phyloP scores from a whole-genome alignment of 2,329 filamentous ascomycete species.

The Malbranchea cinnamomea region DNA sequence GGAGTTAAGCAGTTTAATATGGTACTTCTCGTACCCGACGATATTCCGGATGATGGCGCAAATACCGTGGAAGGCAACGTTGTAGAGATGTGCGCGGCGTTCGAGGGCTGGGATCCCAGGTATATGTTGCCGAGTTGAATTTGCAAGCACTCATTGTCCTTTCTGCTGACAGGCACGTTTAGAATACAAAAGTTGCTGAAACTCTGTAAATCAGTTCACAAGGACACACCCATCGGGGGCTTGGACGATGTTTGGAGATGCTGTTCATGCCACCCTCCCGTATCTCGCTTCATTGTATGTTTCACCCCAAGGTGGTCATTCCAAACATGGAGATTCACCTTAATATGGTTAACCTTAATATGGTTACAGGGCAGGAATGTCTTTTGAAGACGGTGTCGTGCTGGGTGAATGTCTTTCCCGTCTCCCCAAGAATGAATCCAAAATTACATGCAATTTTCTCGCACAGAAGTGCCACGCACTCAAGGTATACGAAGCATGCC shows the following conservation, averaged over 20 bases:
- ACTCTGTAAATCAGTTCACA: slow-evolving; percentile 36
- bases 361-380: slow-evolving; percentile 40
- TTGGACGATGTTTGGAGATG: slow-evolving; percentile 48
- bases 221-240: slow-evolving; percentile 43
- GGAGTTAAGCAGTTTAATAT: slow-evolving; percentile 45
- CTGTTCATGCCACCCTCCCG: slow-evolving; percentile 49
- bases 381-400: slow-evolving; percentile 44
- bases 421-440: slow-evolving; percentile 26
- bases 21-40: slow-evolving; percentile 49
- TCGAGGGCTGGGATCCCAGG: slow-evolving; percentile 43
- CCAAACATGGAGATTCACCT: background rate
- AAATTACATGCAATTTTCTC: slow-evolving; percentile 13
- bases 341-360: slow-evolving; percentile 2
- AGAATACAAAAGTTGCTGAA: slow-evolving; percentile 40
- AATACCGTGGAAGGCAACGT: slow-evolving; percentile 34
- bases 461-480: slow-evolving; percentile 22
- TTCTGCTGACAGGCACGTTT: background rate
- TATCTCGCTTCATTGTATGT: slow-evolving; percentile 38
- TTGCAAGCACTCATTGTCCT: slow-evolving; percentile 8
- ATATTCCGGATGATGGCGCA: slow-evolving; percentile 40
- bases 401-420: slow-evolving; percentile 40
- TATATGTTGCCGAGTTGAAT: slow-evolving; percentile 6
- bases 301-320: too few species aligned
- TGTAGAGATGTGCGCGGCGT: slow-evolving; percentile 41
- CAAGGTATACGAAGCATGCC: slow-evolving; percentile 39